A percentile compares a stretch with the other conserved stretches of the same genome.
Conservation (phyloP, 257 asterid genomes). For the Knoxia roxburghii region DNA sequence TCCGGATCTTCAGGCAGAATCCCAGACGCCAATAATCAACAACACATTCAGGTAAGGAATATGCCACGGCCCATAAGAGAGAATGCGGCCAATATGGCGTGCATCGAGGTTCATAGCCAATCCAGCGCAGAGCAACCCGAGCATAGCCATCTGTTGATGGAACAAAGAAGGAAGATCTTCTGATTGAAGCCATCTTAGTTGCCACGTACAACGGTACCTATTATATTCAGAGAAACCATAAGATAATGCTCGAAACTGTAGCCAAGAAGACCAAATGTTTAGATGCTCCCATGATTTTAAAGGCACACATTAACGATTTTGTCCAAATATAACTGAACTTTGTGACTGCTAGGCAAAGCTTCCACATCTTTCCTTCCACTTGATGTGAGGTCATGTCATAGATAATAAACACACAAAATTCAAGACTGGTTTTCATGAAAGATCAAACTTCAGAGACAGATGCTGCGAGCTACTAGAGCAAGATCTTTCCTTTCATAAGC, state of each 20-base stretch:
- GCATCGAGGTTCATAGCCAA: constrained; percentile 92
- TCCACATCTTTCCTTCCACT: too few relatives aligned
- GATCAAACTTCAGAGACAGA: neutral
- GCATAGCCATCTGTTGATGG: constrained; percentile 91
- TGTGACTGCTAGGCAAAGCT: neutral
- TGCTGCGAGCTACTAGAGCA: neutral
- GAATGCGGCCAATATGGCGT: constrained; percentile 98
- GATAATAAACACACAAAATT: neutral
- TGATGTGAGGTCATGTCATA: neutral
- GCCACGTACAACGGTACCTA: constrained; percentile 95
- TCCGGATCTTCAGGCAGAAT: constrained; percentile 63
- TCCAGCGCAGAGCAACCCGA: constrained; percentile 66
- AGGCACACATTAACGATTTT: neutral
- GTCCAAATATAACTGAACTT: neutral
- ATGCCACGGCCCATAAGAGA: constrained; percentile 59
- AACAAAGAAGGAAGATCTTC: constrained; percentile 79
- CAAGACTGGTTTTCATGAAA: neutral
- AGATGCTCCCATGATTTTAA: neutral
- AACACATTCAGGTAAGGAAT: constrained; percentile 50
- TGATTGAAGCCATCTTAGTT: constrained; percentile 95
- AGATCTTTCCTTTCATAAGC: too few relatives aligned
- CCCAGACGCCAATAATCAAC: constrained; percentile 80
- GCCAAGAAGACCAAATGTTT: neutral
- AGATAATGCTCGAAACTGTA: neutral
- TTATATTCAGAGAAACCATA: constrained; percentile 3